Base-by-base conservation (phyloP, 2,329 filamentous ascomycete genomes). In the Lasiodiplodia sp. region DNA sequence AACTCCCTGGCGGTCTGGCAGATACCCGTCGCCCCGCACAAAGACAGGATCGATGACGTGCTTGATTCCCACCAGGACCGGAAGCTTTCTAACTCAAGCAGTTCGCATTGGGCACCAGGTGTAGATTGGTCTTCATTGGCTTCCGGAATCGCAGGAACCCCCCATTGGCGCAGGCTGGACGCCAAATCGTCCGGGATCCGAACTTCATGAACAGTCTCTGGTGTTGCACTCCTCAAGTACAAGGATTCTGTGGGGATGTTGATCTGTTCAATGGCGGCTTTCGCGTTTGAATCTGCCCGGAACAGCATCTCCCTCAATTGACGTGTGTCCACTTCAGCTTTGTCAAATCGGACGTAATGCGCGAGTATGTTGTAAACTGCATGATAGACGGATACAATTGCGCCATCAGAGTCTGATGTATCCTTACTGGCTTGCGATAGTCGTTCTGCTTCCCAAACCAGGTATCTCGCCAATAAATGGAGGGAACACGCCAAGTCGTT, bases 171-270 rank as follows among this genome's bases (percentile, higher is more conserved):
- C 10, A 38, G 2, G 37, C 3, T 38, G 37, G 10, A 10, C 14
- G 3, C 37, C 37, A 38, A 4, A 14, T 38, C 37, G 12, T 14
- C 37, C 37, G 37, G 10, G 12, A 38, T 38, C 10, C 12, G 10
- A 38, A 55, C 28, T 16, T 55, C 52, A 25, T 55, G 52, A 25
- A 55, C 7, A 25, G 52, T 55, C 52, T 55, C 52, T 25, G 52
- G 11, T 18, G 8, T 11, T 8, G 52, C 28, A 12, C 52, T 16
- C 52, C 52, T 55, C 28, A 55, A 55, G 52, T 55, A 55, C 52
- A 25, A 55, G 52, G n/a, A 4, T 18, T 34, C 11, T 4, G 0
- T 55, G 52, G 28, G 28, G 28, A 7, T 28, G 28, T 28, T 55
- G 21, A 23, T 55, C 23, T 23, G 23, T 7, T 5, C 28, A 28